Evolutionary conservation across 2,329 filamentous ascomycete genomes (phyloP).

Genomic region (Neopestalotiopsis sp.): DNA sequence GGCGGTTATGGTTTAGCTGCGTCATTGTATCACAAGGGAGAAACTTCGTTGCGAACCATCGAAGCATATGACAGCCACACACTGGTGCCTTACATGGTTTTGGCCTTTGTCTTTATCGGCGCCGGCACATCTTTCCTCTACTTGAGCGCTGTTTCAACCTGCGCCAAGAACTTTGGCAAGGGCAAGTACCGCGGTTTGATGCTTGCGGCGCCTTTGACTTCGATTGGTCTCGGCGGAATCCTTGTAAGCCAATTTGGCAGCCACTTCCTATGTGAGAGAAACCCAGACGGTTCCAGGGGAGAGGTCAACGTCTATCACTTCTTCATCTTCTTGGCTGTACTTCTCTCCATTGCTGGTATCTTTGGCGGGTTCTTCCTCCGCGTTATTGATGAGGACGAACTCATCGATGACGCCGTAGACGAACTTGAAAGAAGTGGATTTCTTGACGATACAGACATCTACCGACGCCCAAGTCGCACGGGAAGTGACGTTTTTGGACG

Average conservation of each 20-base stretch:
- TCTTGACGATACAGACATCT: conserved; percentile 52
- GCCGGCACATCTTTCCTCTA: conserved; percentile 89
- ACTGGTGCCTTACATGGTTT: conserved; percentile 83
- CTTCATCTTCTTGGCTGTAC: conserved; percentile 81
- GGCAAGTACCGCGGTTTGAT: conserved; percentile 88
- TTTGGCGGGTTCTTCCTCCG: conserved; percentile 76
- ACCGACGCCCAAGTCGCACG: background rate
- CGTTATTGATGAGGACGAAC: conserved; percentile 82
- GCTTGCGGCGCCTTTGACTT: conserved; percentile 87
- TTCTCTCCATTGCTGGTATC: conserved; percentile 74
- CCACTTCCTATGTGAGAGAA: conserved; percentile 73
- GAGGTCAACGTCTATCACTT: conserved; percentile 81
- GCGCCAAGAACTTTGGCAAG: conserved; percentile 96
- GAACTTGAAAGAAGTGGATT: conserved; percentile 90
- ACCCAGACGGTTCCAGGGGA: conserved; percentile 65
- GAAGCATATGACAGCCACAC: conserved; percentile 56
- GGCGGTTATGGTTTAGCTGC: conserved; percentile 85
- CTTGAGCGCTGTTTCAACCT: conserved; percentile 87
- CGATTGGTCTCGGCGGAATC: conserved; percentile 93
- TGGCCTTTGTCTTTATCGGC: conserved; percentile 84
- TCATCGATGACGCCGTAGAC: conserved; percentile 89
- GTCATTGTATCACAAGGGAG: conserved; percentile 66
- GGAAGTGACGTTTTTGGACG: conserved; percentile 75
- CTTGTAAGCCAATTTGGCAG: conserved; percentile 92
- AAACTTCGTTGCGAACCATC: conserved; percentile 38